A percentile compares a stretch with the other conserved stretches of the same genome.
These are phyloP conservation scores for Rosa persica DNA, from an alignment of 306 rosid species.

Conservation along the genomic window DNA sequence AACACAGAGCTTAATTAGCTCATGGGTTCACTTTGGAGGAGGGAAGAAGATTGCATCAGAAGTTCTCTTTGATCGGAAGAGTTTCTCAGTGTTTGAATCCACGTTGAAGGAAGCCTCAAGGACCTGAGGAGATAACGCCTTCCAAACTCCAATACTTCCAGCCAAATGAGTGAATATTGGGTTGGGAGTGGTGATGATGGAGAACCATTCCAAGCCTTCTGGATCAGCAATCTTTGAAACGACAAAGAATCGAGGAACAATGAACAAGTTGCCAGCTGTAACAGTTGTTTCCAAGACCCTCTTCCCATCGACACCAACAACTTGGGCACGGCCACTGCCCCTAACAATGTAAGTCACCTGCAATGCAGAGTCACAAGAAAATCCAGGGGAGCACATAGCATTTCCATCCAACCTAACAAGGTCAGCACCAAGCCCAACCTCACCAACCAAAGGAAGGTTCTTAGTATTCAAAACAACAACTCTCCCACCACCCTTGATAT, in stretches of 20 bases:
- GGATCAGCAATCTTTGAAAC: slow-evolving; percentile 81
- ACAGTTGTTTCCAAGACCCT: slow-evolving; percentile 73
- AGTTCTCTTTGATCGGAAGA: slow-evolving; percentile 72
- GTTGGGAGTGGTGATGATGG: slow-evolving; percentile 75
- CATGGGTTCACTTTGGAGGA: slow-evolving; percentile 50
- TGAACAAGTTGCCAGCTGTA: slow-evolving; percentile 68
- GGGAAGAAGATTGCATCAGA: slow-evolving; percentile 81
- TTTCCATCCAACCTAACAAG: slow-evolving; percentile 69
- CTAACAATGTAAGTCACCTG: slow-evolving; percentile 76
- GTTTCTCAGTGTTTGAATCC: slow-evolving; percentile 49
- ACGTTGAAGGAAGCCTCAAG: slow-evolving; percentile 83
- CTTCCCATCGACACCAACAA: slow-evolving; percentile 69
- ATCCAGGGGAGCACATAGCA: slow-evolving; percentile 86
- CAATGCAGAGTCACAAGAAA: slow-evolving; percentile 74
- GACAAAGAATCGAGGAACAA: slow-evolving; percentile 81
- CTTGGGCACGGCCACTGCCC: slow-evolving; percentile 76
- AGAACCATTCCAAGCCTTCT: slow-evolving; percentile 88
- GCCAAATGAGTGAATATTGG: slow-evolving; percentile 87
- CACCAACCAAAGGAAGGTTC: slow-evolving; percentile 85
- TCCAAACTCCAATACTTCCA: slow-evolving; percentile 76
- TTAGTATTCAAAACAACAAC: slow-evolving; percentile 77
- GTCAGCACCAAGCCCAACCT: slow-evolving; percentile 81
- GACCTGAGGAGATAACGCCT: slow-evolving; percentile 71
- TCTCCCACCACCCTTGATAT: slow-evolving; percentile 70
- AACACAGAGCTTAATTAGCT: background rate